Percentiles rank a stretch among this genome's conserved stretches.
Evolutionary conservation across 2,329 filamentous ascomycete species (phyloP).

Genomic region (Intubia oerlemansii): DNA sequence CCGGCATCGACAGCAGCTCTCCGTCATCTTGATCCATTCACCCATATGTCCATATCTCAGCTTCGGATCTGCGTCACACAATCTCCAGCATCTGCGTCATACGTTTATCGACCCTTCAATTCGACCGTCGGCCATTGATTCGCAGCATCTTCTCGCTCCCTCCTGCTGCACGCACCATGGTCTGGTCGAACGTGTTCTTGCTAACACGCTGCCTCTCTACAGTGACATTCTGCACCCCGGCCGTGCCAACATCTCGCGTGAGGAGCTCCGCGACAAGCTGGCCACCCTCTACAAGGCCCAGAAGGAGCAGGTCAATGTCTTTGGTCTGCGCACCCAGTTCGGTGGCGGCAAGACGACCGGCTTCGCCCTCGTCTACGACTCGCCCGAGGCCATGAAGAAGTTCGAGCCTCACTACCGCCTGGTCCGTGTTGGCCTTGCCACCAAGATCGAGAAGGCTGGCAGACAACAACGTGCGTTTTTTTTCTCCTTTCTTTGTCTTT

Average conservation of each 20-base stretch:
- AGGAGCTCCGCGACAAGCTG: constrained; percentile 91
- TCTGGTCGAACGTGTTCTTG: too few relatives aligned
- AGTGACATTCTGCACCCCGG: constrained; percentile 99
- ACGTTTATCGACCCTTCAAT: too few relatives aligned
- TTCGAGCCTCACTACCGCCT: constrained; percentile 98
- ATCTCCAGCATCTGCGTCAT: too few relatives aligned
- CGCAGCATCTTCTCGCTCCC: too few relatives aligned
- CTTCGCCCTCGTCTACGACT: constrained; percentile 98
- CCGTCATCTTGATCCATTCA: too few relatives aligned
- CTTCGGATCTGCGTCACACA: too few relatives aligned
- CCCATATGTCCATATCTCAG: too few relatives aligned
- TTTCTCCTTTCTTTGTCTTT: too few relatives aligned
- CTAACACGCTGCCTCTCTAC: too few relatives aligned
- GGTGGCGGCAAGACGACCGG: constrained; percentile 99
- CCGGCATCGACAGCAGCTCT: too few relatives aligned
- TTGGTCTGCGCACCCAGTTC: constrained; percentile 95
- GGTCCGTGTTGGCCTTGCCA: constrained; percentile 76
- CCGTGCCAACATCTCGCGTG: constrained; percentile 97
- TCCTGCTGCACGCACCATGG: too few relatives aligned
- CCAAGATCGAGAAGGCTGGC: constrained; percentile 91
- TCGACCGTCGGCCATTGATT: too few relatives aligned
- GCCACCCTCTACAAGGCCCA: constrained; percentile 91
- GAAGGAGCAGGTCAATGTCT: constrained; percentile 95
- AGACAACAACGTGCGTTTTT: constrained; percentile 94
- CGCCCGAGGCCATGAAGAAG: constrained; percentile 96